Evolutionary conservation across 306 rosid species (phyloP).

Genomic region (Begonia masoniana): DNA sequence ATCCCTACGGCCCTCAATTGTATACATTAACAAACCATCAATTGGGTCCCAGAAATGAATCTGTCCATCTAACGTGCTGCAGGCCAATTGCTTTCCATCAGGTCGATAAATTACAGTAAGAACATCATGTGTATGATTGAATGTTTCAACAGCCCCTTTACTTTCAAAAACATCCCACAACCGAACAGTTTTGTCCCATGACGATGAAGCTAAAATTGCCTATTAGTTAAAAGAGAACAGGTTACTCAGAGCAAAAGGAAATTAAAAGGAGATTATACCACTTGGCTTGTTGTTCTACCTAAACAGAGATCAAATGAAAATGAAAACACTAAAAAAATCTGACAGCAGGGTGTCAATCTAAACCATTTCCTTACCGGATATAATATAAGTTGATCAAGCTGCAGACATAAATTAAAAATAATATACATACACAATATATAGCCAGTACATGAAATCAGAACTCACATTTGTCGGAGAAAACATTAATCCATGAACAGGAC

Average conservation of each 20-base stretch:
- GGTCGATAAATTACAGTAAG: conserved; percentile 83
- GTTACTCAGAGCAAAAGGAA: conserved; percentile 1
- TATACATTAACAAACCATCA: conserved; percentile 73
- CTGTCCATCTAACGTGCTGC: conserved; percentile 94
- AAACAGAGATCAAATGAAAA: too few relatives aligned
- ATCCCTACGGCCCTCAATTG: conserved; percentile 88
- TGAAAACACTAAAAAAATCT: too few relatives aligned
- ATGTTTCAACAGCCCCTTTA: conserved; percentile 85
- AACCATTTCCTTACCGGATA: too few relatives aligned
- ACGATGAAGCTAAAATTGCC: conserved; percentile 84
- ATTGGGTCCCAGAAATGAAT: conserved; percentile 95
- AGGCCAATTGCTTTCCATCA: conserved; percentile 93
- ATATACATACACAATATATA: too few relatives aligned
- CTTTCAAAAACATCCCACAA: conserved; percentile 93
- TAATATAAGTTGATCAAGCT: too few relatives aligned
- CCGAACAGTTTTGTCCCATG: conserved; percentile 85
- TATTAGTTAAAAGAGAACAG: conserved; percentile 16
- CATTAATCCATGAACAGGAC: conserved; percentile 81
- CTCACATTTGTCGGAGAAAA: conserved; percentile 95
- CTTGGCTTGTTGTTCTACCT: too few relatives aligned
- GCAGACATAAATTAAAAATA: too few relatives aligned
- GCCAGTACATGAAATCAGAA: not conserved
- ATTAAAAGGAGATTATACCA: not conserved
- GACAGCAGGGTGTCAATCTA: too few relatives aligned
- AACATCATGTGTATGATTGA: conserved; percentile 77